These are phyloP conservation scores for Phoenix roebelenii DNA, from an alignment of 176 grass and related monocot species.

Conservation along the genomic window DNA sequence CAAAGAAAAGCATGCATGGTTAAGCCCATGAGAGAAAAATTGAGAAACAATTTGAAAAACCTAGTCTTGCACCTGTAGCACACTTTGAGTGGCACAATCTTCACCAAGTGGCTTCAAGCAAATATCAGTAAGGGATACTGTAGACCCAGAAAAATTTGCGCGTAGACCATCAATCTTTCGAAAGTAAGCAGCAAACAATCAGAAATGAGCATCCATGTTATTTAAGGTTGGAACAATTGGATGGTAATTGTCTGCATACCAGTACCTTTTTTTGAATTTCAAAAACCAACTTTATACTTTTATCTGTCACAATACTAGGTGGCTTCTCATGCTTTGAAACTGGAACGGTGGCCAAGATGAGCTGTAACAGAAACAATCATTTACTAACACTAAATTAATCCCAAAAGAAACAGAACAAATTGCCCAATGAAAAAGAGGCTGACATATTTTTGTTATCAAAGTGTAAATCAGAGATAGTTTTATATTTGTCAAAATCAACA, in stretches of 20 bases:
- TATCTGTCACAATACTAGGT: constrained; percentile 63
- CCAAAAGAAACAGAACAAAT: no score
- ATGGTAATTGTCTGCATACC: background rate
- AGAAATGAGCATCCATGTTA: no score
- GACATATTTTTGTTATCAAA: no score
- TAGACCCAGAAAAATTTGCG: constrained; percentile 81
- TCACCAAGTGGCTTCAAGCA: constrained; percentile 88
- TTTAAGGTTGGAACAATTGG: background rate
- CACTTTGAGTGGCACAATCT: constrained; percentile 90
- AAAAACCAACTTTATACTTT: constrained; percentile 89
- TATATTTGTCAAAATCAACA: no score
- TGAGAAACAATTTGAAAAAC: background rate
- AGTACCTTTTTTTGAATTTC: constrained; percentile 85
- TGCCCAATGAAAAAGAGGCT: no score
- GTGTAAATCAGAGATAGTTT: no score
- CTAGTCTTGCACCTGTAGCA: constrained; percentile 67
- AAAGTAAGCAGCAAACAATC: no score
- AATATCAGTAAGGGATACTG: constrained; percentile 66
- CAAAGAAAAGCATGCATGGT: constrained; percentile 1
- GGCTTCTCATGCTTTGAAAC: constrained; percentile 25
- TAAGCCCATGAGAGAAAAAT: background rate
- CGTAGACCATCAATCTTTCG: constrained; percentile 67
- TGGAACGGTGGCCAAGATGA: constrained; percentile 61
- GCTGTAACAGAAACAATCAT: constrained; percentile 27
- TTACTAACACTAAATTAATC: background rate